A percentile compares a stretch with the other conserved stretches of the same genome.
phyloP scores from a whole-genome alignment of 2,329 filamentous ascomycete genomes.

The Camptophora hylomeconis region DNA sequence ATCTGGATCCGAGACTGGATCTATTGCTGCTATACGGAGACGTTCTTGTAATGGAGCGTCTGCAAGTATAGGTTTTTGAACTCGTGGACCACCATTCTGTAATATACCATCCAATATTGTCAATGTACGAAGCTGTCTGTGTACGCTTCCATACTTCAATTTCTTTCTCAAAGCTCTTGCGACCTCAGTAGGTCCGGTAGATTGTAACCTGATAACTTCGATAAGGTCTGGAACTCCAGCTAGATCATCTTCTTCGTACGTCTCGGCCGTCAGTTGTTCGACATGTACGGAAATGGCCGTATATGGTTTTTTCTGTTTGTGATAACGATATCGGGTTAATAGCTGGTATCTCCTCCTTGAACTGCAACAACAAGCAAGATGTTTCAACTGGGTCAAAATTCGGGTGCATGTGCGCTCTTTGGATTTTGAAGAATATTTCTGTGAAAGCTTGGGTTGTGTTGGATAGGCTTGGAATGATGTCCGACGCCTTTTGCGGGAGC shows the following conservation, averaged over 20 bases:
- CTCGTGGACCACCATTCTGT: slow-evolving; percentile 79
- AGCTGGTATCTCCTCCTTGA: slow-evolving; percentile 17
- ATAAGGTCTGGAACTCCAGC: slow-evolving; percentile 88
- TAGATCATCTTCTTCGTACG: slow-evolving; percentile 81
- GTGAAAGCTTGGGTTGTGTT: slow-evolving; percentile 6
- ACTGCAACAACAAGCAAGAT: slow-evolving; percentile 15
- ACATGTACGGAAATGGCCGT: slow-evolving; percentile 87
- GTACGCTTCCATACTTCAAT: slow-evolving; percentile 93
- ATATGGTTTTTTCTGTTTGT: slow-evolving; percentile 60
- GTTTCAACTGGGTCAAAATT: slow-evolving; percentile 11
- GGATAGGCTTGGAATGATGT: slow-evolving; percentile 14
- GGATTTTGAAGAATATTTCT: no score
- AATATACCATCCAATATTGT: slow-evolving; percentile 85
- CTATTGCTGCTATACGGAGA: slow-evolving; percentile 73
- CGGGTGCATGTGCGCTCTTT: slow-evolving; percentile 11
- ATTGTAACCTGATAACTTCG: slow-evolving; percentile 83
- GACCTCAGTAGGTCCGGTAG: slow-evolving; percentile 74
- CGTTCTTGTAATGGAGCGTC: slow-evolving; percentile 89
- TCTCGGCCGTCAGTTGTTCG: slow-evolving; percentile 78
- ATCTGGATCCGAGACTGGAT: slow-evolving; percentile 67
- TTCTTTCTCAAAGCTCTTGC: slow-evolving; percentile 92
- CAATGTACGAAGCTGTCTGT: slow-evolving; percentile 79
- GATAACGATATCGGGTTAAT: slow-evolving; percentile 16
- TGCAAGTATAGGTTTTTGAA: slow-evolving; percentile 66
- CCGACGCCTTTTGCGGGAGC: slow-evolving; percentile 12